Percentiles rank a stretch among this genome's conserved stretches.
Conservation (phyloP, 1,284 basidiomycete genomes). For the Albatrellus sp. region DNA sequence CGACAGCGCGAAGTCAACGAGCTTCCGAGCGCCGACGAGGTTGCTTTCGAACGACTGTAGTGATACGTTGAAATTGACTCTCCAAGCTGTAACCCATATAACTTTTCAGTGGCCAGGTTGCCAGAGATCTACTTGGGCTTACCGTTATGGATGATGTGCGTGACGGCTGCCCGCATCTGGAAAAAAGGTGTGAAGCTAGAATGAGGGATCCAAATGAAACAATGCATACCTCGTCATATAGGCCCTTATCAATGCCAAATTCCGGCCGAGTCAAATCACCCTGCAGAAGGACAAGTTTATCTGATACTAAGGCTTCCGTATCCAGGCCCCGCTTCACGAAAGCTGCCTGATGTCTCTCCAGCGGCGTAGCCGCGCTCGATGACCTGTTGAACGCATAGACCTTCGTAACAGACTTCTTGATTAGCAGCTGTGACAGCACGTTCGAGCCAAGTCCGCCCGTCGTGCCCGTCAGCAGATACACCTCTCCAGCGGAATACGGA, state of each 20-base stretch:
- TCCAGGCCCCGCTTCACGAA: conserved; percentile 18
- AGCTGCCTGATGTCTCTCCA: conserved; percentile 16
- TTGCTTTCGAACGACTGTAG: background rate
- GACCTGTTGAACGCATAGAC: conserved; percentile 24
- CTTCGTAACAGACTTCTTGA: background rate
- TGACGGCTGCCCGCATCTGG: background rate
- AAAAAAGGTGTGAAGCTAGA: no score
- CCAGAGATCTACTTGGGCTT: background rate
- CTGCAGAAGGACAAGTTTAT: conserved; percentile 19
- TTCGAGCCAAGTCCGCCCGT: background rate
- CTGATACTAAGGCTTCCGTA: conserved; percentile 9
- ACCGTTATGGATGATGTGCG: background rate
- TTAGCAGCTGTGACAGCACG: background rate
- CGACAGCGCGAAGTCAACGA: background rate
- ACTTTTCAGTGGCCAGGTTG: background rate
- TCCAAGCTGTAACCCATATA: background rate
- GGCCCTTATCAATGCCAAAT: conserved; percentile 14
- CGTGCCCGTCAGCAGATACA: background rate
- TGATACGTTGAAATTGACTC: background rate
- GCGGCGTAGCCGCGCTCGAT: conserved; percentile 8
- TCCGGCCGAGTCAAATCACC: conserved; percentile 12
- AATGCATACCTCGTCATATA: conserved; percentile 13
- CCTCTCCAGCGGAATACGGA: background rate
- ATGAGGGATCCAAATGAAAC: no score
- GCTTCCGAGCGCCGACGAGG: background rate